Percentiles rank a stretch among this genome's conserved stretches.
Evolutionary conservation across 176 grass and related monocot species (phyloP).

Genomic region (bread wheat (Triticum aestivum)): DNA sequence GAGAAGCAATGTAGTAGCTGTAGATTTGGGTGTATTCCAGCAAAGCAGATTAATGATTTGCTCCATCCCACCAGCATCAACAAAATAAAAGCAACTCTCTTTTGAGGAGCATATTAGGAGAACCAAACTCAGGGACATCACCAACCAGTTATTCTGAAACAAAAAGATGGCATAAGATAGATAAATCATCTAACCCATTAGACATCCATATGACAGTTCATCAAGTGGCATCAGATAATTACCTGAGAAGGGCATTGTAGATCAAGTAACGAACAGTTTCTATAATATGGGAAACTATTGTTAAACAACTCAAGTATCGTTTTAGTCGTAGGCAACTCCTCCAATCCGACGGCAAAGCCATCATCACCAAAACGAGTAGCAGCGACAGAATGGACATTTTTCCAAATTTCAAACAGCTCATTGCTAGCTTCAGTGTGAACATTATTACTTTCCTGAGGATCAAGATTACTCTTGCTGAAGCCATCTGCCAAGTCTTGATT

Average conservation of each 20-base stretch:
- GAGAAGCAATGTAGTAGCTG: conserved; percentile 67
- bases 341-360: conserved; percentile 30
- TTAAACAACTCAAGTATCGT: conserved; percentile 58
- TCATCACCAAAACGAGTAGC: conserved; percentile 28
- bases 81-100: conserved; percentile 88
- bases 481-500: conserved; percentile 40
- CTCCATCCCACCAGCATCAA: conserved; percentile 79
- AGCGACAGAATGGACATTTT: conserved; percentile 41
- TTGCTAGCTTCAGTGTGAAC: conserved; percentile 53
- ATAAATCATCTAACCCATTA: conserved; percentile 8
- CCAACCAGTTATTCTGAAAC: conserved; percentile 67
- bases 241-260: conserved; percentile 62
- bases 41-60: conserved; percentile 70
- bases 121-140: conserved; percentile 67
- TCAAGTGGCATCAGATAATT: conserved; percentile 30
- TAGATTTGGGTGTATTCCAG: conserved; percentile 55
- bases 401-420: conserved; percentile 62
- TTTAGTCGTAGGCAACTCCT: conserved; percentile 53
- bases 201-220: conserved; percentile 5
- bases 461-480: conserved; percentile 18
- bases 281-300: conserved; percentile 68
- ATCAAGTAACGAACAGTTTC: conserved; percentile 42
- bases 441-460: conserved; percentile 35
- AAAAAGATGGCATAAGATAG: conserved; percentile 17
- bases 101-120: conserved; percentile 86